Conservation (phyloP, 208 protist genomes). For the Trypanosoma rangeli region DNA sequence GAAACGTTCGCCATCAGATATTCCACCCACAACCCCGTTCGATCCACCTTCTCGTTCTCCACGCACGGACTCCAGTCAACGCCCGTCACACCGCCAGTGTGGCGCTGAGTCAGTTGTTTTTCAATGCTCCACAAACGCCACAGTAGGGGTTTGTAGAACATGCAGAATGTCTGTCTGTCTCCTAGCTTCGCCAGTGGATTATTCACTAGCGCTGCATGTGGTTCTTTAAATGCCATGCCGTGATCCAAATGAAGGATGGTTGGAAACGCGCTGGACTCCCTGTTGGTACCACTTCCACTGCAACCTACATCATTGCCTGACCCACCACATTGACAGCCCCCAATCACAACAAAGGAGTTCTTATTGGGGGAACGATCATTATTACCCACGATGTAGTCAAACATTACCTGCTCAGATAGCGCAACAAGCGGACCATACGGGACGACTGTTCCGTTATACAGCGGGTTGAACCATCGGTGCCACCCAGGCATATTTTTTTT, state of each 20-base stretch:
- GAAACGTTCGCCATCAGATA: constrained; percentile 9
- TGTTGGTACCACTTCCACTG: constrained; percentile 4
- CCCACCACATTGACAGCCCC: constrained; percentile 5
- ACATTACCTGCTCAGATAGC: constrained; percentile 26
- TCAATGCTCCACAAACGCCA: constrained; percentile 14
- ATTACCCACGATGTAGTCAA: constrained; percentile 28
- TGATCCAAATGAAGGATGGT: constrained; percentile 28
- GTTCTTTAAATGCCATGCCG: constrained; percentile 14
- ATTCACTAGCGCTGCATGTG: neutral
- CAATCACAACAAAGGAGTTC: constrained; percentile 28
- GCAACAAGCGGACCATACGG: constrained; percentile 7
- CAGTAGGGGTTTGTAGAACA: constrained; percentile 24
- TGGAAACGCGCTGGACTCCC: neutral
- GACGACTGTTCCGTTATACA: constrained; percentile 2
- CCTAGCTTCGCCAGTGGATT: constrained; percentile 21
- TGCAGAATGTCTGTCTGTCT: constrained; percentile 18
- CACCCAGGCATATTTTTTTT: constrained; percentile 22
- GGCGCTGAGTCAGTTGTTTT: neutral
- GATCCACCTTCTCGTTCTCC: neutral
- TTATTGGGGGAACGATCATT: constrained; percentile 36
- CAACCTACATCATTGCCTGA: neutral
- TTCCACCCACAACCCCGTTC: constrained; percentile 3
- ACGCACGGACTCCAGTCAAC: constrained; percentile 2
- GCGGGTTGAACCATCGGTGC: constrained; percentile 29
- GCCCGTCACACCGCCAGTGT: neutral